Evolutionary conservation across 2,329 filamentous ascomycete genomes (phyloP).

Genomic region (Colletotrichum agaves): DNA sequence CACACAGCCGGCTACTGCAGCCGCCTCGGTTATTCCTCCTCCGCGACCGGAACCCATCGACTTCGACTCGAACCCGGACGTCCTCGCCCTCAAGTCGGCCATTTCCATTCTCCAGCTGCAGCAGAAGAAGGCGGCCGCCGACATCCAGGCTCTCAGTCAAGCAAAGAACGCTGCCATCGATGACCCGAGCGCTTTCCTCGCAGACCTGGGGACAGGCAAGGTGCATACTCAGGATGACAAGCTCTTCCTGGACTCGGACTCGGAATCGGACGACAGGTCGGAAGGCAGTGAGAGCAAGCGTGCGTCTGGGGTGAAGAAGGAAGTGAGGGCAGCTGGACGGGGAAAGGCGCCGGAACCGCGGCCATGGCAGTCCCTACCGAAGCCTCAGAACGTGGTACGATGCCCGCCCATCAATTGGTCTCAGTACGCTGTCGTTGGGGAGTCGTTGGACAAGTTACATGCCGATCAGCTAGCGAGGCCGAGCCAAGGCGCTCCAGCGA

Average conservation of each 20-base stretch:
- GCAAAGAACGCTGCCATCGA: conserved; percentile 77
- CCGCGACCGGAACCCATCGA: conserved; percentile 64
- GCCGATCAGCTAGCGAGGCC: conserved; percentile 79
- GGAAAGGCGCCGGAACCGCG: conserved; percentile 20
- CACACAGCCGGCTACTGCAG: conserved; percentile 51
- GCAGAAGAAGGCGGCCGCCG: conserved; percentile 78
- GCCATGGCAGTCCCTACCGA: conserved; percentile 74
- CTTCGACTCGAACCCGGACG: conserved; percentile 80
- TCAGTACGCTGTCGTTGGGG: conserved; percentile 91
- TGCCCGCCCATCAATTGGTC: conserved; percentile 94
- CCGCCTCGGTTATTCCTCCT: conserved; percentile 51
- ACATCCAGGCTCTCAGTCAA: conserved; percentile 76
- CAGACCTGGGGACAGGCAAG: conserved; percentile 72
- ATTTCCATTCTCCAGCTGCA: conserved; percentile 91
- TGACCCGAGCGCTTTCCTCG: conserved; percentile 77
- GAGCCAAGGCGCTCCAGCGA: conserved; percentile 62
- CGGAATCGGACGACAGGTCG: conserved; percentile 40
- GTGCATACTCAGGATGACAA: conserved; percentile 56
- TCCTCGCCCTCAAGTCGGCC: conserved; percentile 84
- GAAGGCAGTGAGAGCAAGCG: conserved; percentile 46
- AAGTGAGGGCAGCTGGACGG: not conserved
- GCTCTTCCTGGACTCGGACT: conserved; percentile 41
- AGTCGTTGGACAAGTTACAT: conserved; percentile 85
- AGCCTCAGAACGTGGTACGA: conserved; percentile 83
- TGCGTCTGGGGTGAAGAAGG: conserved; percentile 28